Percentiles rank a stretch among this genome's conserved stretches.
phyloP scores from a whole-genome alignment of 768 basidiomycete genomes.

The Exsudoporus frostii region DNA sequence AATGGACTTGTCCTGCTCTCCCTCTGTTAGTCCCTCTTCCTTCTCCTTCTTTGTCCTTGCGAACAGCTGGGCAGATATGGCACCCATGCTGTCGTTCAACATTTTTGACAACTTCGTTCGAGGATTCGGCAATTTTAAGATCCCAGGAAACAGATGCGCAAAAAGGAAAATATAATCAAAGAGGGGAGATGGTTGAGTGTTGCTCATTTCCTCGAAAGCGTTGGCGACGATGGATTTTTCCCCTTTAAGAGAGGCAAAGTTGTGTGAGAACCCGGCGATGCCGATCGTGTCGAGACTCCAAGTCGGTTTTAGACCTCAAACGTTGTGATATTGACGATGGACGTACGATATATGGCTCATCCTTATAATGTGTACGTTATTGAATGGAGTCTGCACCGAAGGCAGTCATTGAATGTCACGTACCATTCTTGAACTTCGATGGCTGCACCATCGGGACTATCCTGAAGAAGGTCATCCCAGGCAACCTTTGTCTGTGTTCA shows the following conservation, averaged over 20 bases:
- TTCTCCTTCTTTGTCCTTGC: slow-evolving; percentile 33
- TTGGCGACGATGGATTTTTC: slow-evolving; percentile 13
- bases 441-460: slow-evolving; percentile 26
- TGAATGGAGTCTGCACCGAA: background rate
- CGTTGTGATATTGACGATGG: background rate
- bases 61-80: slow-evolving; percentile 35
- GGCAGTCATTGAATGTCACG: background rate
- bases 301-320: background rate
- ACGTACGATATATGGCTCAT: slow-evolving; percentile 47
- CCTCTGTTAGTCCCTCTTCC: slow-evolving; percentile 23
- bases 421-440: slow-evolving; percentile 51
- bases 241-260: slow-evolving; percentile 43
- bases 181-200: slow-evolving; percentile 21
- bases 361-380: slow-evolving; percentile 16
- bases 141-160: slow-evolving; percentile 28
- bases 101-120: slow-evolving; percentile 24
- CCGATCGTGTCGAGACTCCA: slow-evolving; percentile 42
- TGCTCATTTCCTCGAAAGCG: slow-evolving; percentile 24
- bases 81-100: slow-evolving; percentile 29
- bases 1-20: slow-evolving; percentile 34
- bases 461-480: slow-evolving; percentile 30
- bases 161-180: slow-evolving; percentile 24
- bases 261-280: slow-evolving; percentile 43
- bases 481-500: slow-evolving; percentile 23
- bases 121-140: slow-evolving; percentile 33